Base-by-base conservation (phyloP, 768 basidiomycete genomes). In the Lyophyllum shimeji region DNA sequence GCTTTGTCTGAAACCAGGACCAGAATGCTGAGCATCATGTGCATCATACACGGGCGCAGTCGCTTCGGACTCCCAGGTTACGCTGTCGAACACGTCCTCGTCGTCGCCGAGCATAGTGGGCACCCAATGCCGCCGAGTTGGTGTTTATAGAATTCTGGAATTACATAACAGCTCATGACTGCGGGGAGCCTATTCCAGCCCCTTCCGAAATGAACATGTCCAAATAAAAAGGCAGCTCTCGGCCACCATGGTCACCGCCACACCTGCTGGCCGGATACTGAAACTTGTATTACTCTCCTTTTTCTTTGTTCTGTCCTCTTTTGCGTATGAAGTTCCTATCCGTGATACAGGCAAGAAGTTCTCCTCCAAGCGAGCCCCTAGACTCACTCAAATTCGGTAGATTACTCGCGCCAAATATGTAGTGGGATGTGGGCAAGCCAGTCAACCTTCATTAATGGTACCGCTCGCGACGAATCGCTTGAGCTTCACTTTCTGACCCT, bases 401-500 rank as follows among this genome's bases (percentile, higher is more conserved):
- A 94, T 72, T 87, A 86, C 73, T 83, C 89, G 27, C 83, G 91
- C 46, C 94, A 98, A 77, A 87, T 89, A 69, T 98, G 95, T 73
- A 93, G 90, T 58, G 95, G 95, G 51, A 96, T 98, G 93, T 98
- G 91, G 86, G 90, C 83, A 24, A 84, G 85, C 37, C 67, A 78
- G 47, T 78, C 83, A 40, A 89, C 95, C 27, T 88, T 84, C 72
- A 94, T 97, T 63, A 92, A 93, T 69, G 88, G 90, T 92, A 75
- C 54, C 66, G n/a, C n/a, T 20, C n/a, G 21, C 49, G 18, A 18
- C 15, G 2, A 37, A 24, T 25, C 18, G 21, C 11, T 39, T 47
- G 55, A 42, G 37, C 12, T 17, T 43, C 27, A 20, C 1, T 21
- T 13, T 37, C 24, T 53, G 53, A 66, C 50, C 56, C 34, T 34